These are phyloP conservation scores for Globisporangium abappressorium DNA, from an alignment of 352 stramenopile species.

Conservation along the genomic window DNA sequence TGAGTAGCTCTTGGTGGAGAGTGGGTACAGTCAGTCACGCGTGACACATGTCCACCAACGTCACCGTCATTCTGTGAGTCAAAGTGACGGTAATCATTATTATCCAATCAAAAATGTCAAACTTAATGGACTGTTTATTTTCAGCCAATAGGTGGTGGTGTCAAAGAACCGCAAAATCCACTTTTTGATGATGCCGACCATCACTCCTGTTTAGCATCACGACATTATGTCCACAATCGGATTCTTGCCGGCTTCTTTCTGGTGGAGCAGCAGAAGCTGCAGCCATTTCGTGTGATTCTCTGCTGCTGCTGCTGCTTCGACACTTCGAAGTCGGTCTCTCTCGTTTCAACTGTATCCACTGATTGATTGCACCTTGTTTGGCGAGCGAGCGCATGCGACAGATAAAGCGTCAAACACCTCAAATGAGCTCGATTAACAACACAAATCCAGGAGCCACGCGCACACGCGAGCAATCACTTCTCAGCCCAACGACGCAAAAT, in stretches of 20 bases:
- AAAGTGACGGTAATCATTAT: background rate
- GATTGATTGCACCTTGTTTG: too few species aligned
- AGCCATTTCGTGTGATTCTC: background rate
- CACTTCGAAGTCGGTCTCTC: background rate
- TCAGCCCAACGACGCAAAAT: background rate
- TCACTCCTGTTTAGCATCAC: background rate
- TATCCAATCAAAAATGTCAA: too few species aligned
- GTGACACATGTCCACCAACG: background rate
- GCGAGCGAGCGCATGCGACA: too few species aligned
- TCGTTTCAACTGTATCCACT: too few species aligned
- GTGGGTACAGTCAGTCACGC: background rate
- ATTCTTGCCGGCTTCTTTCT: background rate
- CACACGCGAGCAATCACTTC: background rate
- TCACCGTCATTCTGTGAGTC: background rate
- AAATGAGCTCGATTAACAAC: background rate
- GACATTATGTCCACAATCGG: background rate
- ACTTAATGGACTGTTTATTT: too few species aligned
- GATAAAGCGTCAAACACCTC: background rate
- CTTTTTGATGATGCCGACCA: background rate
- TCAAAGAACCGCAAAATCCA: too few species aligned
- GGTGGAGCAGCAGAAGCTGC: background rate
- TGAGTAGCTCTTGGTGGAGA: background rate
- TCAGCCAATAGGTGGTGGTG: too few species aligned
- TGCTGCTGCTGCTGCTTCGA: background rate
- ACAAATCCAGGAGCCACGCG: background rate